Evolutionary conservation across 2,329 filamentous ascomycete genomes (phyloP).

Genomic region (Ceratocystis cubensis): DNA sequence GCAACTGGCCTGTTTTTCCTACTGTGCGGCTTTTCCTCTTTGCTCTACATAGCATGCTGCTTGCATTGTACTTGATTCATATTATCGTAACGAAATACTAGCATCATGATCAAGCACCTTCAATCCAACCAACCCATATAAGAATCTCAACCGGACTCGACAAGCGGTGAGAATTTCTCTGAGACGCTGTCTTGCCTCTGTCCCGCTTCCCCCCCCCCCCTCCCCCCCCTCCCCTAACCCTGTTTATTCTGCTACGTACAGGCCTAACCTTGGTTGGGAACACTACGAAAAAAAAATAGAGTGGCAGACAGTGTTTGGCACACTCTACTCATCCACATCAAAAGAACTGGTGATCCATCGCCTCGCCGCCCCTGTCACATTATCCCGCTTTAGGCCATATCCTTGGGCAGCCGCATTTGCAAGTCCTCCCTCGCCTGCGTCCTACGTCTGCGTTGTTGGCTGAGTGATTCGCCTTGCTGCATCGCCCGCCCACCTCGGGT

Average conservation of each 20-base stretch:
- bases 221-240: neutral
- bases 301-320: conserved; percentile 5
- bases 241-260: neutral
- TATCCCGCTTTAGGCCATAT: neutral
- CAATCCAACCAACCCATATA: too few species aligned
- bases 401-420: neutral
- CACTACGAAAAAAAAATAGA: neutral
- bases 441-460: neutral
- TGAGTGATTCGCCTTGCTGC: neutral
- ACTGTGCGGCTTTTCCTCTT: too few species aligned
- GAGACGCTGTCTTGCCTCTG: neutral
- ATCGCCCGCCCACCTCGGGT: neutral
- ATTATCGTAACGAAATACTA: too few species aligned
- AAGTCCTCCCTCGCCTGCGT: neutral
- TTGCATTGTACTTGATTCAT: too few species aligned
- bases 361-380: neutral
- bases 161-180: conserved; percentile 7
- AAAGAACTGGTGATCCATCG: neutral
- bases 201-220: neutral
- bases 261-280: neutral
- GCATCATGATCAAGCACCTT: too few species aligned
- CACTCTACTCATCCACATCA: neutral
- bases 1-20: too few species aligned
- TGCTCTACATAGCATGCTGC: too few species aligned
- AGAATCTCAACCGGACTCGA: neutral